phyloP scores from a whole-genome alignment of 805 yeast species.

The Wickerhamiella cacticola region DNA sequence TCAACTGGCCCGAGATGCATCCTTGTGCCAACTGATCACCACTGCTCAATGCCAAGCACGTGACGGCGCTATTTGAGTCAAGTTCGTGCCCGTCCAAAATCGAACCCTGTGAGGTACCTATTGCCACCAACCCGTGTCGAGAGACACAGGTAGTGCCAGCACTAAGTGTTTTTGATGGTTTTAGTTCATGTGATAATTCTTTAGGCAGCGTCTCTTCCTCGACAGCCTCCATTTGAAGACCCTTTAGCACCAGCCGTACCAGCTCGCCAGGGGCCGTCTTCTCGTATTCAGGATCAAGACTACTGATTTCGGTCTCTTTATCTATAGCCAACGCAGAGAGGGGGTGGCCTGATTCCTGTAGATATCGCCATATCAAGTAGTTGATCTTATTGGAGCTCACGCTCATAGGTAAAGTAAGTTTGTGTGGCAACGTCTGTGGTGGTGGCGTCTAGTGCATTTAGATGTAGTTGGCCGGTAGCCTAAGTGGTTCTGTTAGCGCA shows the following conservation, averaged over 20 bases:
- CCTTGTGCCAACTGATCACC: conserved; percentile 45
- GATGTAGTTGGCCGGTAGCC: neutral
- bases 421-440: neutral
- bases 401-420: conserved; percentile 56
- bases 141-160: conserved; percentile 1
- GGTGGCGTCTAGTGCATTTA: neutral
- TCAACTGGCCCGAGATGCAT: conserved; percentile 55
- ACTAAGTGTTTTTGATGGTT: conserved; percentile 1
- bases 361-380: conserved; percentile 83
- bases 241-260: conserved; percentile 74
- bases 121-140: conserved; percentile 6
- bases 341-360: conserved; percentile 60
- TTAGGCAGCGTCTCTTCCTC: conserved; percentile 30
- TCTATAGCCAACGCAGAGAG: conserved; percentile 70
- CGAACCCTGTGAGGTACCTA: conserved; percentile 14
- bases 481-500: too few species aligned
- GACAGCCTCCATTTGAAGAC: conserved; percentile 63
- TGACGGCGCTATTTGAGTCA: conserved; percentile 8
- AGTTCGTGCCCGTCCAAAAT: conserved; percentile 1
- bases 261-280: conserved; percentile 52
- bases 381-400: conserved; percentile 73
- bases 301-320: conserved; percentile 40
- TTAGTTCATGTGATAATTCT: neutral
- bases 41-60: conserved; percentile 13
- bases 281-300: conserved; percentile 45